A percentile compares a stretch with the other conserved stretches of the same genome.
Conservation (phyloP, 1,284 basidiomycete species). For the Apiotrichum gracile region DNA sequence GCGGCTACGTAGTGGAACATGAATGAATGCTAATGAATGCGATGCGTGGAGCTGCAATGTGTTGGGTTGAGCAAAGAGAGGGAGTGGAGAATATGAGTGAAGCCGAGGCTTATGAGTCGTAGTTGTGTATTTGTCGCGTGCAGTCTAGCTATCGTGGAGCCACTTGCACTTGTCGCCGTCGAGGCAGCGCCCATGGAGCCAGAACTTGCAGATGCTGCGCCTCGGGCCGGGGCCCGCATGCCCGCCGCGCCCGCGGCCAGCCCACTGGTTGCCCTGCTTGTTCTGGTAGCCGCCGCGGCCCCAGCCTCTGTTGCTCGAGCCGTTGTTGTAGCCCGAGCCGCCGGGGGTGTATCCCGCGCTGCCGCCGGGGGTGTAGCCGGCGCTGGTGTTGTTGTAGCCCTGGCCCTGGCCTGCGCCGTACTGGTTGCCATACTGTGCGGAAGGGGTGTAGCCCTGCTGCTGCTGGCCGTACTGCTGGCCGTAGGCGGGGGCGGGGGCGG, state of each 20-base stretch:
- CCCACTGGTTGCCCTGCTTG: not conserved
- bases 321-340: not conserved
- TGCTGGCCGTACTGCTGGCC: not conserved
- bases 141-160: no score
- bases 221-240: no score
- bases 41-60: no score
- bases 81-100: no score
- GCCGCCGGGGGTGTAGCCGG: not conserved
- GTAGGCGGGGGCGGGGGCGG: not conserved
- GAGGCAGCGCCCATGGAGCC: not conserved
- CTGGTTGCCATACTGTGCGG: no score
- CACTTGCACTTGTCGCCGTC: slow-evolving; percentile 1
- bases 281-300: not conserved
- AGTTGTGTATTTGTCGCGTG: no score
- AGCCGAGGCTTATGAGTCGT: no score
- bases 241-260: not conserved
- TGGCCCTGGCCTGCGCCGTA: not conserved
- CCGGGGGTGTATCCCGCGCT: not conserved
- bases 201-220: slow-evolving; percentile 2
- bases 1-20: no score
- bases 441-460: not conserved
- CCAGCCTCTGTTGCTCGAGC: not conserved
- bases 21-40: no score
- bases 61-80: no score
- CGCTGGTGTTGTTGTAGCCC: not conserved